Evolutionary conservation across 2,329 filamentous ascomycete genomes (phyloP).

Genomic region (Penicillium sp.): DNA sequence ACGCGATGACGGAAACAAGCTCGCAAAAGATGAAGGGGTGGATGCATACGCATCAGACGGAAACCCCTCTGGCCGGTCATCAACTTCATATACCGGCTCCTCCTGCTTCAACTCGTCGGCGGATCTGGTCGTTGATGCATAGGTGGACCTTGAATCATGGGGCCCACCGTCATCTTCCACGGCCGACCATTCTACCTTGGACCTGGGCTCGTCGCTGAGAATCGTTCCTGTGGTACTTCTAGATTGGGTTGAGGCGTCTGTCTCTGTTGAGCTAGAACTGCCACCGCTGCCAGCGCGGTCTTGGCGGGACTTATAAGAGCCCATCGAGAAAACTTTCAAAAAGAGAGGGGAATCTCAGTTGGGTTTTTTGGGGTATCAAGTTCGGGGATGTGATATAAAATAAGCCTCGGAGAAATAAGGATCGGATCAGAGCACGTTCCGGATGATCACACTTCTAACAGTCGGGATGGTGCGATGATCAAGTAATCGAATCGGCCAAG

Average conservation of each 20-base stretch:
- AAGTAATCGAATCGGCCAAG: neutral
- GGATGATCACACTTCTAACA: neutral
- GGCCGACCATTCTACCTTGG: slow-evolving; percentile 19
- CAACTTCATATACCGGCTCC: slow-evolving; percentile 48
- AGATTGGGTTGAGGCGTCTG: slow-evolving; percentile 34
- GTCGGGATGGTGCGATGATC: neutral
- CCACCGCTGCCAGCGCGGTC: slow-evolving; percentile 21
- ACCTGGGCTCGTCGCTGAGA: slow-evolving; percentile 28
- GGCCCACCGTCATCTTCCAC: slow-evolving; percentile 19
- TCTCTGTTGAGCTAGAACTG: slow-evolving; percentile 37
- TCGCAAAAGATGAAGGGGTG: slow-evolving; percentile 73
- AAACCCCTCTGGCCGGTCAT: slow-evolving; percentile 52
- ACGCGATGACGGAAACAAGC: slow-evolving; percentile 78
- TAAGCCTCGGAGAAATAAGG: too few relatives aligned
- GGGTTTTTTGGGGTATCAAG: too few relatives aligned
- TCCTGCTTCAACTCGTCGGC: slow-evolving; percentile 49
- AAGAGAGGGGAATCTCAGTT: neutral
- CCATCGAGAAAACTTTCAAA: slow-evolving; percentile 17
- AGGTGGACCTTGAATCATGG: slow-evolving; percentile 67
- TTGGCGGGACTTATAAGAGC: slow-evolving; percentile 26
- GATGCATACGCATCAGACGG: slow-evolving; percentile 65
- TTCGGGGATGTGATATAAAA: too few relatives aligned
- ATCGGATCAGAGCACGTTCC: too few relatives aligned
- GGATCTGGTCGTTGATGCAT: slow-evolving; percentile 65
- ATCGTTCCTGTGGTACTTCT: slow-evolving; percentile 39